Evolutionary conservation across 805 yeast genomes (phyloP).

Genomic region (Yamadazyma insecticola): DNA sequence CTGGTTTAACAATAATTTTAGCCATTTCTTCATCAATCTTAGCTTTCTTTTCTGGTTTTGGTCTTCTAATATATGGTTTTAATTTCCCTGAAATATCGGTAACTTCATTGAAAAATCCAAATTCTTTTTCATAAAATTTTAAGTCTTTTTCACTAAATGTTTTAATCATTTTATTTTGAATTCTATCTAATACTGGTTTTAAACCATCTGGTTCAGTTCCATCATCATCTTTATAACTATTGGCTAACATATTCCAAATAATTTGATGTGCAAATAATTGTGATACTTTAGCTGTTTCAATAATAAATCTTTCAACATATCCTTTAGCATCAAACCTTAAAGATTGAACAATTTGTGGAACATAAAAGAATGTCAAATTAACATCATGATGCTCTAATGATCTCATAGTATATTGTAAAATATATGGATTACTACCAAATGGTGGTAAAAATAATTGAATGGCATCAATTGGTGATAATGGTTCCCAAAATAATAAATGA

Average conservation of each 20-base stretch:
- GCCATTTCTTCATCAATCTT: slow-evolving; percentile 97
- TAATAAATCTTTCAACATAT: slow-evolving; percentile 79
- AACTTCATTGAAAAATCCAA: slow-evolving; percentile 83
- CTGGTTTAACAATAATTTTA: slow-evolving; percentile 31
- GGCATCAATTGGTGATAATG: slow-evolving; percentile 77
- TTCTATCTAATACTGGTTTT: slow-evolving; percentile 77
- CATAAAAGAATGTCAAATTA: slow-evolving; percentile 87
- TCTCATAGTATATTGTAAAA: slow-evolving; percentile 85
- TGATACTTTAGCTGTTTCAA: slow-evolving; percentile 88
- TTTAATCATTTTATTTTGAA: slow-evolving; percentile 58
- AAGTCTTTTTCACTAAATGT: slow-evolving; percentile 59
- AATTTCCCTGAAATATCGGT: slow-evolving; percentile 92
- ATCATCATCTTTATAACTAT: slow-evolving; percentile 87
- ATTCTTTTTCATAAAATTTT: slow-evolving; percentile 74
- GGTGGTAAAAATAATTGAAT: slow-evolving; percentile 80
- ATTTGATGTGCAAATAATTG: slow-evolving; percentile 95
- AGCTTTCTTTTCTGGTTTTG: slow-evolving; percentile 93
- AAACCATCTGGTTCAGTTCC: slow-evolving; percentile 71
- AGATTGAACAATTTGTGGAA: slow-evolving; percentile 95
- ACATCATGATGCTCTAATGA: slow-evolving; percentile 86
- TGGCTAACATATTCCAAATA: slow-evolving; percentile 96
- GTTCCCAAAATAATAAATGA: slow-evolving; percentile 61
- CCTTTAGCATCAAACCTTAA: slow-evolving; percentile 79
- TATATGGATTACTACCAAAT: slow-evolving; percentile 56
- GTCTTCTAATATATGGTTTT: slow-evolving; percentile 88